A percentile compares a stretch with the other conserved stretches of the same genome.
phyloP scores from a whole-genome alignment of 208 protist genomes.

The Trypanosomatidae sp. region DNA sequence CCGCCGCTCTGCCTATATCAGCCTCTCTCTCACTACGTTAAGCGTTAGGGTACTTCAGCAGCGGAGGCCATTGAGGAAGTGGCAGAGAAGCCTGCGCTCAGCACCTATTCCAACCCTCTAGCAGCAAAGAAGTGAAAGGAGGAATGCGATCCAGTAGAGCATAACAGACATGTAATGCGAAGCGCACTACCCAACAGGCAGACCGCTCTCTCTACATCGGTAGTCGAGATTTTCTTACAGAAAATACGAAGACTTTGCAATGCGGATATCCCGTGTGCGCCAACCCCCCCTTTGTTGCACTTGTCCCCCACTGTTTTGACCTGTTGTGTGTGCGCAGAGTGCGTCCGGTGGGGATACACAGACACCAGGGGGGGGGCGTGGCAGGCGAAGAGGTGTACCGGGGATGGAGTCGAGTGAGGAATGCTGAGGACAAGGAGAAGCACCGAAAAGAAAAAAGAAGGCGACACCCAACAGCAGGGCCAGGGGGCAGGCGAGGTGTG shows the following conservation, averaged over 20 bases:
- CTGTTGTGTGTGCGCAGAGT: background rate
- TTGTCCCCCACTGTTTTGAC: background rate
- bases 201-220: background rate
- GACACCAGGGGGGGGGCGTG: background rate
- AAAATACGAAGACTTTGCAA: background rate
- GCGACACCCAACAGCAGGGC: background rate
- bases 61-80: background rate
- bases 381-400: background rate
- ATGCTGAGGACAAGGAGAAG: background rate
- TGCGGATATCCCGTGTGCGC: background rate
- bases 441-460: background rate
- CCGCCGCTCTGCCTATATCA: background rate
- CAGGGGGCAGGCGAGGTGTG: background rate
- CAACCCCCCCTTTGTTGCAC: background rate
- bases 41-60: background rate
- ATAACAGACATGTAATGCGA: background rate
- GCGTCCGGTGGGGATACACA: background rate
- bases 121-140: background rate
- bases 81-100: background rate
- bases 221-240: background rate
- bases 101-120: background rate
- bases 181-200: background rate
- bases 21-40: background rate
- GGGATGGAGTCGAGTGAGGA: background rate
- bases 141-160: background rate